phyloP scores from a whole-genome alignment of 2,329 filamentous ascomycete genomes.

The Xylariales sp. region DNA sequence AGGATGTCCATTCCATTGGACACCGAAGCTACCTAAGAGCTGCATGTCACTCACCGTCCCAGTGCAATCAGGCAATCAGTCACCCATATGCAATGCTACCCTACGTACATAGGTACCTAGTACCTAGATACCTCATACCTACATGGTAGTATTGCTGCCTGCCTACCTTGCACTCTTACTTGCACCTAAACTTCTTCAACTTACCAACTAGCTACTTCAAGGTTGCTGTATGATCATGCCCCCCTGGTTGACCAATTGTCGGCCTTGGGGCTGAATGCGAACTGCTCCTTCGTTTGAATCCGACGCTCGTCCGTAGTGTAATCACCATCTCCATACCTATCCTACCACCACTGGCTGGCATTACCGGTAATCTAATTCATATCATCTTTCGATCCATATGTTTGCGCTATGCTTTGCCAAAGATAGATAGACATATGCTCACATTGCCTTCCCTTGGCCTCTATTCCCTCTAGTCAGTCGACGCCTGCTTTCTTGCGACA shows the following conservation, averaged over 20 bases:
- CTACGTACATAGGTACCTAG: not conserved
- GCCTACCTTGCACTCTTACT: not conserved
- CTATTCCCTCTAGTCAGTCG: not conserved
- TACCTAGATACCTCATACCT: too few relatives aligned
- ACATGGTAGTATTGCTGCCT: too few relatives aligned
- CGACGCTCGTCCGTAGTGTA: not conserved
- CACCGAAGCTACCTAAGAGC: conserved; percentile 14
- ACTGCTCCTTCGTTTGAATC: conserved; percentile 25
- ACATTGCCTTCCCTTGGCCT: not conserved
- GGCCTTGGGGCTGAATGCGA: conserved; percentile 31
- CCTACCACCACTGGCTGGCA: too few relatives aligned
- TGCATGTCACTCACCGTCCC: conserved; percentile 30
- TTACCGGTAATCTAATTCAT: not conserved
- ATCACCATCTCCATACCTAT: not conserved
- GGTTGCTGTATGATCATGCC: not conserved
- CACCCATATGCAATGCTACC: conserved; percentile 23
- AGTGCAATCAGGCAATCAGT: not conserved
- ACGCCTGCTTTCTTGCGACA: conserved; percentile 13
- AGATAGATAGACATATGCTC: conserved; percentile 6
- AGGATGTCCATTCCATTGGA: conserved; percentile 23
- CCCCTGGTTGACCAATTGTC: conserved; percentile 13
- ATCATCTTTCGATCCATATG: conserved; percentile 1
- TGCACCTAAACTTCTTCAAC: not conserved
- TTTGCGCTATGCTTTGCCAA: conserved; percentile 12
- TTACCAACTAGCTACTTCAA: too few relatives aligned